Base-by-base conservation (phyloP, 208 protist genomes). In the Plasmodiophora brassicae region DNA sequence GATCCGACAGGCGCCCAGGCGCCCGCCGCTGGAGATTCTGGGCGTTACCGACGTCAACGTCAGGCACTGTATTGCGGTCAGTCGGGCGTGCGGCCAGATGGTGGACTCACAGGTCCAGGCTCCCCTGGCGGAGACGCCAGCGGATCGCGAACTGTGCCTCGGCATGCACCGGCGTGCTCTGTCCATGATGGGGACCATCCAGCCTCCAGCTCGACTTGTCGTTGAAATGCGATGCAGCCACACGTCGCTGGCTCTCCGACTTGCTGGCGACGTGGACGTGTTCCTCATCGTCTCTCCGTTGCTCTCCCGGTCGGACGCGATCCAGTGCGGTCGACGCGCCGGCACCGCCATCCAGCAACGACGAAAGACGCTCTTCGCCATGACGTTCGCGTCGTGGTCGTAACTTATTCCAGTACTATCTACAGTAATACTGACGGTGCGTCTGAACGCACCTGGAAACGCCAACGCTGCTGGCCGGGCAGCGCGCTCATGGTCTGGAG, bases 51-150 rank as follows among this genome's bases (percentile, higher is more conserved):
- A 78, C 41, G n/a, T 5, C 14, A 78, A 78, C n/a, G 65, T 78
- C n/a, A 5, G 65, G 65, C 65, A 78, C n/a, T 14, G 32, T 78
- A 78, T 78, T 78, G 65, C 65, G 20, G 41, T 78, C 65, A 78
- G 65, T 32, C 5, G 65, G 65, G 41, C 32, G n/a, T 78, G 65
- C 41, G n/a, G 65, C n/a, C 65, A 78, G 65, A 5, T 78, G 14
- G n/a, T 78, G n/a, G n/a, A n/a, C 14, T 44, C 14, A 5, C 20
- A 5, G 20, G n/a, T 78, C 14, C 5, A 38, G n/a, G 10, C 65
- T 44, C 65, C 65, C 5, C 41, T 36, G 10, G 32, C 10, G n/a
- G 65, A 78, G 32, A 36, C 10, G 32, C 5, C n/a, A 38, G n/a
- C 32, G 65, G 65, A 78, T 38, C 5, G 14, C 14, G 20, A 5